A percentile compares a stretch with the other conserved stretches of the same genome.
Conservation (phyloP, 1,284 basidiomycete species). For the Cystobasidium slooffiae region DNA sequence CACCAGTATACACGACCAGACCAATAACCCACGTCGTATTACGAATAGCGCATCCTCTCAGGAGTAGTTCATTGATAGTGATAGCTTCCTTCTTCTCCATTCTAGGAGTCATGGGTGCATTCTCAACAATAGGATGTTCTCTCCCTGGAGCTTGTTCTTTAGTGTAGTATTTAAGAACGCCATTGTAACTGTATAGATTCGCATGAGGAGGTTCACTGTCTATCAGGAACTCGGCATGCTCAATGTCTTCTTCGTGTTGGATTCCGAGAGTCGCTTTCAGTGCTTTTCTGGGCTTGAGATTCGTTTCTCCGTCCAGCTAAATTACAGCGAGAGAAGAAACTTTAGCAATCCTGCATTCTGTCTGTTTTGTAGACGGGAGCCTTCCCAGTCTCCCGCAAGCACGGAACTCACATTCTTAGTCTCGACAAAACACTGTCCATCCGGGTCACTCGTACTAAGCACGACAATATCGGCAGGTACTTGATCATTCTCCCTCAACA, state of each 20-base stretch:
- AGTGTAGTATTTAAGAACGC: constrained; percentile 72
- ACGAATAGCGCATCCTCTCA: constrained; percentile 88
- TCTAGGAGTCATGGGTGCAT: constrained; percentile 44
- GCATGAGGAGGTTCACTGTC: constrained; percentile 93
- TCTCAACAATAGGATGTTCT: constrained; percentile 52
- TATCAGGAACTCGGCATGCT: constrained; percentile 80
- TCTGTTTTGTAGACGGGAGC: background rate
- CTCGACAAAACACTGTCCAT: constrained; percentile 59
- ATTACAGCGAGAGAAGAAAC: constrained; percentile 66
- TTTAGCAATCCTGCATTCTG: background rate
- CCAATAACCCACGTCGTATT: constrained; percentile 96
- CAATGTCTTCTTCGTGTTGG: constrained; percentile 85
- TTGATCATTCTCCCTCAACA: constrained; percentile 90
- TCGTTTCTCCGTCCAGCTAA: constrained; percentile 90
- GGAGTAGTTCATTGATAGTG: constrained; percentile 88
- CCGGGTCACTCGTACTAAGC: constrained; percentile 65
- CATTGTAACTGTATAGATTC: constrained; percentile 90
- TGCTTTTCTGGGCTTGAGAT: constrained; percentile 83
- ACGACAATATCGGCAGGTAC: constrained; percentile 94
- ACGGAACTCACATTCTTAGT: constrained; percentile 57
- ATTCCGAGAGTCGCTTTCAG: constrained; percentile 77
- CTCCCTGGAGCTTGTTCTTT: constrained; percentile 51
- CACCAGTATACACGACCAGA: constrained; percentile 89
- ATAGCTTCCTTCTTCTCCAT: constrained; percentile 59
- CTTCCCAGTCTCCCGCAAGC: background rate